These are phyloP conservation scores for Lathyrus oleraceus DNA, from an alignment of 306 rosid genomes.

Conservation along the genomic window DNA sequence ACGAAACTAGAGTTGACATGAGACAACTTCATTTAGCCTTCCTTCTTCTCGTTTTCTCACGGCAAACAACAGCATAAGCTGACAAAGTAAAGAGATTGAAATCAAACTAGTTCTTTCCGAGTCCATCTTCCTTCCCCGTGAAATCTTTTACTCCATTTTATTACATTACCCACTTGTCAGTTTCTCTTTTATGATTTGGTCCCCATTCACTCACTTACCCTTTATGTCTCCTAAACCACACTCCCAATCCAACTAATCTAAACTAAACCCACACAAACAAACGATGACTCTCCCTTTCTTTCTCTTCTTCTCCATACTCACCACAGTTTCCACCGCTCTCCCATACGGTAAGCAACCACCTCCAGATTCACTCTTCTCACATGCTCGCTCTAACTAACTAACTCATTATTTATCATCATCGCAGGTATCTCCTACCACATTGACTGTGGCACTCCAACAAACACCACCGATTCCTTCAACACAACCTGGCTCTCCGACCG, in stretches of 20 bases:
- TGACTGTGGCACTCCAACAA: conserved; percentile 69
- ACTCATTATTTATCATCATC: not conserved
- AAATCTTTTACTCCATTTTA: not conserved
- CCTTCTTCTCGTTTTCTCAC: not conserved
- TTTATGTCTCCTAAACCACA: not conserved
- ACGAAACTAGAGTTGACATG: not conserved
- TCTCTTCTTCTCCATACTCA: not conserved
- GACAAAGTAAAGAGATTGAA: too few species aligned
- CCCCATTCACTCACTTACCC: not conserved
- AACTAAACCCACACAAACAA: not conserved
- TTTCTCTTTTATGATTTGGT: not conserved
- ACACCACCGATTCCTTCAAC: conserved; percentile 66
- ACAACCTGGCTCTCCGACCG: conserved; percentile 82
- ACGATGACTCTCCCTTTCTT: not conserved
- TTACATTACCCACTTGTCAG: not conserved
- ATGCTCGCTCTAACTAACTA: not conserved
- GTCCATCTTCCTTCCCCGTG: not conserved
- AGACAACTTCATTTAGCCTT: not conserved
- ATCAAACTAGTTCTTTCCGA: not conserved
- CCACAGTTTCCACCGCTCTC: conserved; percentile 3
- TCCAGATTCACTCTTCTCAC: not conserved
- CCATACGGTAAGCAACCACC: conserved; percentile 15
- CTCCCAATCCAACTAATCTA: conserved; percentile 8
- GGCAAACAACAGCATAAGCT: not conserved
- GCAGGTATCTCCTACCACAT: conserved; percentile 73